These are phyloP conservation scores for Suillus bovinus DNA, from an alignment of 768 basidiomycete species.

Conservation along the genomic window DNA sequence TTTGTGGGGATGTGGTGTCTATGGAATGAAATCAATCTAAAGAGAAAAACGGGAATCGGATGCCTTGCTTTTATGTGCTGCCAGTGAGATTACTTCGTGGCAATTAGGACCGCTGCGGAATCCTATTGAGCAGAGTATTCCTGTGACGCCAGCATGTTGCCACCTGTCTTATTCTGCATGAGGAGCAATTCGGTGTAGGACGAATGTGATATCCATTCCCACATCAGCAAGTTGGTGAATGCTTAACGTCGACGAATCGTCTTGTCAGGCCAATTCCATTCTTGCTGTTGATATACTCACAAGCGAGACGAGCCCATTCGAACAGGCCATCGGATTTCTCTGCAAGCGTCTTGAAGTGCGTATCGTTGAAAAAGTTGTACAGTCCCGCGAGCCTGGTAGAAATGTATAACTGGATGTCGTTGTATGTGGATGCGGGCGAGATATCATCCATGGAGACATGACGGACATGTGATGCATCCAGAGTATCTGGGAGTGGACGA, in stretches of 20 bases:
- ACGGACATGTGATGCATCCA: too few species aligned
- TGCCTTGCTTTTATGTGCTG: not conserved
- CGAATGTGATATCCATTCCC: too few species aligned
- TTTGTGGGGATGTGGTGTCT: too few species aligned
- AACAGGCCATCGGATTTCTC: conserved; percentile 10
- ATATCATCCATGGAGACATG: too few species aligned
- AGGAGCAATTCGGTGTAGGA: too few species aligned
- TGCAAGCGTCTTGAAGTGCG: not conserved
- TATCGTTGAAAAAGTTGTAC: not conserved
- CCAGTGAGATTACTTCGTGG: not conserved
- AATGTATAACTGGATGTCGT: too few species aligned
- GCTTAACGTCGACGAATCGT: too few species aligned
- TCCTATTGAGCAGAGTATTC: not conserved
- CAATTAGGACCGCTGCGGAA: not conserved
- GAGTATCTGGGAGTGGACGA: not conserved
- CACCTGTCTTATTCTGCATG: too few species aligned
- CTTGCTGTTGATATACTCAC: conserved; percentile 9
- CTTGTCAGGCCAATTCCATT: not conserved
- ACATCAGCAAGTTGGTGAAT: too few species aligned
- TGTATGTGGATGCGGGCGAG: too few species aligned
- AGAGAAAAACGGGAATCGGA: not conserved
- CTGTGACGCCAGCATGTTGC: not conserved
- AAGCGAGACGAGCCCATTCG: conserved; percentile 10
- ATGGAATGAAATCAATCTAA: not conserved
- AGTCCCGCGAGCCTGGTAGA: too few species aligned